These are phyloP conservation scores for Rhodotorula babjevae DNA, from an alignment of 768 basidiomycete genomes.

Conservation along the genomic window DNA sequence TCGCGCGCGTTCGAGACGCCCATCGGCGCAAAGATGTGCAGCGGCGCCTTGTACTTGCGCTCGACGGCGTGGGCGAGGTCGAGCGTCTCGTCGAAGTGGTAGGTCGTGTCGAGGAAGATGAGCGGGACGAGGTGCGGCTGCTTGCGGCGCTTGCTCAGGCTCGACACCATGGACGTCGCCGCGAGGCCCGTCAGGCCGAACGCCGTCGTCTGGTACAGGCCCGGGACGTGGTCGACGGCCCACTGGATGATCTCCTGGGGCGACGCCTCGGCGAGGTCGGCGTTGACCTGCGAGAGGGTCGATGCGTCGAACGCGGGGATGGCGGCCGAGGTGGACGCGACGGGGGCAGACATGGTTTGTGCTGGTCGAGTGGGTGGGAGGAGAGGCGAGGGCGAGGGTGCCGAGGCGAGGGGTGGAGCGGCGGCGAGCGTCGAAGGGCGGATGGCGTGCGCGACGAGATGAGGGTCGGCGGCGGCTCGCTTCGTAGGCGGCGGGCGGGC, in stretches of 20 bases:
- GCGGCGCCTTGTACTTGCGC: slow-evolving; percentile 62
- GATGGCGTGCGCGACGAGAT: background rate
- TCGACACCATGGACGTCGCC: slow-evolving; percentile 88
- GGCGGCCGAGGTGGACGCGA: background rate
- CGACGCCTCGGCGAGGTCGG: slow-evolving; percentile 62
- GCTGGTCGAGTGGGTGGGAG: background rate
- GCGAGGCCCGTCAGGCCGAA: slow-evolving; percentile 94
- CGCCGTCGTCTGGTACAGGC: slow-evolving; percentile 79
- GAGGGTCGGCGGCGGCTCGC: no score
- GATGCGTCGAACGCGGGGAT: slow-evolving; percentile 15
- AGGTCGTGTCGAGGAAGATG: slow-evolving; percentile 93
- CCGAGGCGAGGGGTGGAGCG: background rate
- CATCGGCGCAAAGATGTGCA: slow-evolving; percentile 74
- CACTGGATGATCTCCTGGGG: slow-evolving; percentile 82
- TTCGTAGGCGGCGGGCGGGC: no score
- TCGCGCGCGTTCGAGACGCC: slow-evolving; percentile 63
- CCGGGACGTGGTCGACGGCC: slow-evolving; percentile 75
- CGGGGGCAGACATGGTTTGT: background rate
- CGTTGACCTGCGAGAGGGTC: slow-evolving; percentile 57
- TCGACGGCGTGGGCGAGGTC: slow-evolving; percentile 79
- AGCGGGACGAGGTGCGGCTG: slow-evolving; percentile 58
- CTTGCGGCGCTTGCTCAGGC: slow-evolving; percentile 45
- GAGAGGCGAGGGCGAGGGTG: background rate
- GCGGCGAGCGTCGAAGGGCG: background rate
- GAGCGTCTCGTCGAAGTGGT: slow-evolving; percentile 91